Evolutionary conservation across 75 land plant species (phyloP).

Genomic region (Chamaecyparis obtusa): DNA sequence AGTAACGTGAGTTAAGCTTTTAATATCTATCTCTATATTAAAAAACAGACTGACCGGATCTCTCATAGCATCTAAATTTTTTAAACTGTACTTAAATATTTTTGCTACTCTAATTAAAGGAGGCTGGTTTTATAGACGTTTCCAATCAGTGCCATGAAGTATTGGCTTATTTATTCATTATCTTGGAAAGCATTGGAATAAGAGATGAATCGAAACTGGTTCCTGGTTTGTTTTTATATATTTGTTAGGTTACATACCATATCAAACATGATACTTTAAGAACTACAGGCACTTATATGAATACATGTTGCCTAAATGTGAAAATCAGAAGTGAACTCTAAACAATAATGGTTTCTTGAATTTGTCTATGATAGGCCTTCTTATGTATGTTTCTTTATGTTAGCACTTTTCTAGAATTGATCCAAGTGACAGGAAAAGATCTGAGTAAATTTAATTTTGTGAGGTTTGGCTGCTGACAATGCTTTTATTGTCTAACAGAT

Average conservation of each 20-base stretch:
- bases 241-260: background rate
- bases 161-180: background rate
- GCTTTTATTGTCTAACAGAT: conserved; percentile 23
- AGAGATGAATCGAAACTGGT: background rate
- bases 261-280: background rate
- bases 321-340: conserved; percentile 1
- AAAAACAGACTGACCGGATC: background rate
- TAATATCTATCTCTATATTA: background rate
- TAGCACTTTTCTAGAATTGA: background rate
- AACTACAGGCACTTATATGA: background rate
- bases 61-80: background rate
- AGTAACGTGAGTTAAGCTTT: background rate
- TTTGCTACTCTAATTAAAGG: background rate
- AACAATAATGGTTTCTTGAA: background rate
- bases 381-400: background rate
- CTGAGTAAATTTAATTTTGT: background rate
- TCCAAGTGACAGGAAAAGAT: background rate
- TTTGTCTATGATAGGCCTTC: background rate
- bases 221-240: background rate
- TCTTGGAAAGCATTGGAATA: background rate
- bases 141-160: background rate
- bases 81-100: background rate
- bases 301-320: background rate
- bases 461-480: background rate
- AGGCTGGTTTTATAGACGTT: background rate